Evolutionary conservation across 768 basidiomycete genomes (phyloP).

Genomic region (Rubroboletus pulcherrimus): DNA sequence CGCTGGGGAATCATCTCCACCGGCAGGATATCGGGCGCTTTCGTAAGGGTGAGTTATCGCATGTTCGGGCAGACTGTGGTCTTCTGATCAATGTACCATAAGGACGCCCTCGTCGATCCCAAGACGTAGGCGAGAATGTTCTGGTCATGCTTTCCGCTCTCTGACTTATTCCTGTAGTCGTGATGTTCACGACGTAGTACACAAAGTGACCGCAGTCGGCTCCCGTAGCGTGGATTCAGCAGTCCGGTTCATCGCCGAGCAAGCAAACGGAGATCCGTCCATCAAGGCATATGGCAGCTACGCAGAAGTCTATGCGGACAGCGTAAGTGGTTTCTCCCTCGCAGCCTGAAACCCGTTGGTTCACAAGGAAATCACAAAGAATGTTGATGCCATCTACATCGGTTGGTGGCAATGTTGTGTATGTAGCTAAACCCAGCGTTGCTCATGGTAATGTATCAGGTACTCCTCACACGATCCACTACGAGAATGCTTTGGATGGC

Average conservation of each 20-base stretch:
- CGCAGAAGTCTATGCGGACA: slow-evolving; percentile 67
- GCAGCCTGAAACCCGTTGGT: not conserved
- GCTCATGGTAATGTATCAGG: slow-evolving; percentile 38
- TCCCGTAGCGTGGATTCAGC: slow-evolving; percentile 71
- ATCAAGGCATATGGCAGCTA: slow-evolving; percentile 74
- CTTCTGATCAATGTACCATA: slow-evolving; percentile 1
- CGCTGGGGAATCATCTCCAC: slow-evolving; percentile 90
- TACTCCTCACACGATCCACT: slow-evolving; percentile 84
- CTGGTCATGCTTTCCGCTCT: not conserved
- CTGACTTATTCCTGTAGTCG: slow-evolving; percentile 42
- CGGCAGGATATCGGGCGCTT: slow-evolving; percentile 63
- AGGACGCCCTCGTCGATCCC: slow-evolving; percentile 79
- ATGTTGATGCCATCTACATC: slow-evolving; percentile 77
- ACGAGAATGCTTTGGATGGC: slow-evolving; percentile 69
- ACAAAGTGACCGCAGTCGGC: slow-evolving; percentile 72
- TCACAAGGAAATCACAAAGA: slow-evolving; percentile 32
- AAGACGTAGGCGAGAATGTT: slow-evolving; percentile 49
- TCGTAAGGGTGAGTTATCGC: slow-evolving; percentile 55
- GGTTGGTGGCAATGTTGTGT: slow-evolving; percentile 36
- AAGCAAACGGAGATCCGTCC: slow-evolving; percentile 46
- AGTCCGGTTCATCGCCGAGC: slow-evolving; percentile 56
- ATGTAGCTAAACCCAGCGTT: not conserved
- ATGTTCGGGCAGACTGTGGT: not conserved
- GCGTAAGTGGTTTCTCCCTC: slow-evolving; percentile 38
- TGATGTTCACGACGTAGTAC: slow-evolving; percentile 57